These are phyloP conservation scores for Penicillium sp. DNA, from an alignment of 2,329 filamentous ascomycete species.

Conservation along the genomic window DNA sequence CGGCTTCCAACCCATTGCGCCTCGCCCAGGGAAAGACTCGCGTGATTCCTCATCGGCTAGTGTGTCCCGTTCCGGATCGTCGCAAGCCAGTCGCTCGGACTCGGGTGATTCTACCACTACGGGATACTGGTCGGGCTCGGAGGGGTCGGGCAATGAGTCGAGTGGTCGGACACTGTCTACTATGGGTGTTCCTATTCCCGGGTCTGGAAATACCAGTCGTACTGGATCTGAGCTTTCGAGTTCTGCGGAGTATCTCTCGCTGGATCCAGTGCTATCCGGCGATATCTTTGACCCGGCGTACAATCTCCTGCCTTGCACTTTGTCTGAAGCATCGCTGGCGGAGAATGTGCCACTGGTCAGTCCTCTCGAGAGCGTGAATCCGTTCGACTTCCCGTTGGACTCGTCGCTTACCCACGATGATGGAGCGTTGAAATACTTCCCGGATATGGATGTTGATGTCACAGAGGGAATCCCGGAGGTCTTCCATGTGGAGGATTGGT, in stretches of 20 bases:
- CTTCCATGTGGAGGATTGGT: constrained; percentile 25
- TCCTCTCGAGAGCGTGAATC: constrained; percentile 16
- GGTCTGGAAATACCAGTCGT: neutral
- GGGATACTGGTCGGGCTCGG: constrained; percentile 19
- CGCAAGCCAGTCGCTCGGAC: constrained; percentile 2
- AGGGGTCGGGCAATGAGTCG: constrained; percentile 11
- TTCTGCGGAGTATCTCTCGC: constrained; percentile 7
- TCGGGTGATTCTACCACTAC: constrained; percentile 4
- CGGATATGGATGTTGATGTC: constrained; percentile 20
- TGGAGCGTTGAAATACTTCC: constrained; percentile 11
- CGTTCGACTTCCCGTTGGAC: constrained; percentile 22
- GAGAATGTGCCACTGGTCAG: constrained; percentile 14
- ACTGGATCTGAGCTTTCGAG: constrained; percentile 3
- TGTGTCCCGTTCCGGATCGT: constrained; percentile 13
- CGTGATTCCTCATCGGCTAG: constrained; percentile 4
- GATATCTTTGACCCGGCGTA: constrained; percentile 19
- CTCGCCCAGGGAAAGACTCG: constrained; percentile 11
- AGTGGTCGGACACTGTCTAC: neutral
- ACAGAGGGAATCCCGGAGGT: constrained; percentile 14
- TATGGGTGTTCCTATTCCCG: neutral
- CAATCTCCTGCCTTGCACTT: constrained; percentile 11
- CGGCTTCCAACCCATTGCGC: constrained; percentile 23
- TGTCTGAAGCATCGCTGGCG: constrained; percentile 3
- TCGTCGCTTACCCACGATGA: constrained; percentile 13
- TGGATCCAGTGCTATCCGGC: constrained; percentile 9